Conservation (phyloP, 257 asterid species). For the Mentha longifolia region DNA sequence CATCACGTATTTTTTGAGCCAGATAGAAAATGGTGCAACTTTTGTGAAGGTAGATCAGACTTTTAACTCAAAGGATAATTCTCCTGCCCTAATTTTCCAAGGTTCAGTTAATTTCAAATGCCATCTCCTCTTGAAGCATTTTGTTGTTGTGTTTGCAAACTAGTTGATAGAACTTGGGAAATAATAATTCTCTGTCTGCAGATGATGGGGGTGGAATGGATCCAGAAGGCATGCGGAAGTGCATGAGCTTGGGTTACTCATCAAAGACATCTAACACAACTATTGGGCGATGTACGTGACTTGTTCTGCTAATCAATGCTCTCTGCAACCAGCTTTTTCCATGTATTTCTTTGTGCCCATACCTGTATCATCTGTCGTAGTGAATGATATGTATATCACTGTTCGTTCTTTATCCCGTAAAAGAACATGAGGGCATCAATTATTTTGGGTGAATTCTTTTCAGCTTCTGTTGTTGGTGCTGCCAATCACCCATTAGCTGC, state of each 20-base stretch:
- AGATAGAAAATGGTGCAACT: conserved; percentile 81
- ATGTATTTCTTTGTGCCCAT: conserved; percentile 28
- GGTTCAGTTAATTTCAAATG: conserved; percentile 48
- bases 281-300: conserved; percentile 78
- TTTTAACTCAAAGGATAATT: conserved; percentile 69
- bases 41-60: conserved; percentile 78
- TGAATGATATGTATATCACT: conserved; percentile 5
- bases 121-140: conserved; percentile 30
- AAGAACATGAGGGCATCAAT: neutral
- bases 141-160: conserved; percentile 24
- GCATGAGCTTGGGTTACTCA: conserved; percentile 97
- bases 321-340: conserved; percentile 23
- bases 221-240: conserved; percentile 81
- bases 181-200: conserved; percentile 37
- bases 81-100: conserved; percentile 88
- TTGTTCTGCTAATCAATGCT: conserved; percentile 34
- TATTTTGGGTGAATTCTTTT: conserved; percentile 1
- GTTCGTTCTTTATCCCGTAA: conserved; percentile 8
- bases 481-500: neutral
- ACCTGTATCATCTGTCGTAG: conserved; percentile 20
- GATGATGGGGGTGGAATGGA: conserved; percentile 97
- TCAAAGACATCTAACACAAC: conserved; percentile 77
- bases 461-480: conserved; percentile 11
- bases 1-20: conserved; percentile 25
- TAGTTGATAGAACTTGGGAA: conserved; percentile 18